Evolutionary conservation across 2,329 filamentous ascomycete genomes (phyloP).

Genomic region (Bipolaris zeicola): DNA sequence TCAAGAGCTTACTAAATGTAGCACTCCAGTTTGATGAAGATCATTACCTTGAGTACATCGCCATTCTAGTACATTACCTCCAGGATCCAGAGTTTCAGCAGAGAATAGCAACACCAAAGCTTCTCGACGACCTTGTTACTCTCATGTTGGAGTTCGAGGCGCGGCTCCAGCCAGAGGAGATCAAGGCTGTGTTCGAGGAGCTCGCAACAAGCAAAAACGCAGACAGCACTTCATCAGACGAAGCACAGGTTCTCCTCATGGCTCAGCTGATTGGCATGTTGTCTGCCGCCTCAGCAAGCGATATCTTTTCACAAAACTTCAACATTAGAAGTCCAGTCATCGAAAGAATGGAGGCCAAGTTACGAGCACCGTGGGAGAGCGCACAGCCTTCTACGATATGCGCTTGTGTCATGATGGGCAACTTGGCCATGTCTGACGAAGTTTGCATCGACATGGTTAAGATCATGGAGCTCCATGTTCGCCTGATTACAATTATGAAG

Average conservation of each 20-base stretch:
- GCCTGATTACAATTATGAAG: constrained; percentile 37
- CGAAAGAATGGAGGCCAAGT: constrained; percentile 33
- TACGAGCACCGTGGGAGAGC: constrained; percentile 21
- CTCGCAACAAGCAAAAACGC: constrained; percentile 34
- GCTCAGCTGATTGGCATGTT: constrained; percentile 41
- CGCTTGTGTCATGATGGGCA: constrained; percentile 47
- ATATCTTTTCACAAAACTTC: constrained; percentile 39
- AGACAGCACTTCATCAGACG: constrained; percentile 30
- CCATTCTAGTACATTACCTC: constrained; percentile 43
- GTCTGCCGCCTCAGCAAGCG: constrained; percentile 42
- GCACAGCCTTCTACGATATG: constrained; percentile 39
- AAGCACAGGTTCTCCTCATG: constrained; percentile 34
- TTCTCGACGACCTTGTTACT: constrained; percentile 36
- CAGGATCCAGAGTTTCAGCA: constrained; percentile 45
- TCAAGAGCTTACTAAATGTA: constrained; percentile 35
- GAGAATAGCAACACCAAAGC: constrained; percentile 37
- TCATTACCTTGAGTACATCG: constrained; percentile 41
- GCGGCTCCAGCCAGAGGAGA: constrained; percentile 34
- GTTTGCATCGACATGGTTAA: constrained; percentile 44
- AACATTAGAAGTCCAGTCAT: constrained; percentile 34
- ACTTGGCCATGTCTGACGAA: constrained; percentile 45
- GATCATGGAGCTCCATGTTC: constrained; percentile 38
- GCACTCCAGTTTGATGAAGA: constrained; percentile 41
- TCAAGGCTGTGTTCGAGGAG: constrained; percentile 35
- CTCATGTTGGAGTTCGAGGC: constrained; percentile 41